Conservation (phyloP, 306 rosid genomes). For the Amphicarpaea edgeworthii region DNA sequence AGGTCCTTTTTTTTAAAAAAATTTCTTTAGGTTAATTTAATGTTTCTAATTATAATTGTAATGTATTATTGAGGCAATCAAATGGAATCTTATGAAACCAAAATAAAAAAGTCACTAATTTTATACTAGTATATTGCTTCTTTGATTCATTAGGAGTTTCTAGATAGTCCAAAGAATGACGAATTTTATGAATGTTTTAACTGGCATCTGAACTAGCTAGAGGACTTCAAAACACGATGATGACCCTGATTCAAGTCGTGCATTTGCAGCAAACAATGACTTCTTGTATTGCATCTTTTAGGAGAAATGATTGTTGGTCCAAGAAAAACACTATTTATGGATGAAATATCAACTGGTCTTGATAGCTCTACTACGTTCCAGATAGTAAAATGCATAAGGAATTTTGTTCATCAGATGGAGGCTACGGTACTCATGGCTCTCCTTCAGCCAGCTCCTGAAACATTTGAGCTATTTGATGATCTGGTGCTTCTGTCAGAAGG, state of each 20-base stretch:
- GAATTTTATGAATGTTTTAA: neutral
- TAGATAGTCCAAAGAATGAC: conserved; percentile 19
- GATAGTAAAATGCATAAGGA: conserved; percentile 79
- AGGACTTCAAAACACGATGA: conserved; percentile 26
- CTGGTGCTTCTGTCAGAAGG: conserved; percentile 82
- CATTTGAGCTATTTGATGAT: conserved; percentile 89
- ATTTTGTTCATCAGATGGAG: conserved; percentile 90
- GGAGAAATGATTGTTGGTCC: conserved; percentile 96
- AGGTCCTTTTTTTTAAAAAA: neutral
- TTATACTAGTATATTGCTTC: neutral
- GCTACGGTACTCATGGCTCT: conserved; percentile 93
- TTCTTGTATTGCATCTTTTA: conserved; percentile 45
- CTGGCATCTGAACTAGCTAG: conserved; percentile 22
- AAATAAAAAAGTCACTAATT: no score
- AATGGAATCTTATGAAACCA: neutral
- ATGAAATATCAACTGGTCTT: conserved; percentile 94
- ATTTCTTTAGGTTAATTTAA: neutral
- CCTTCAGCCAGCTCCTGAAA: conserved; percentile 97
- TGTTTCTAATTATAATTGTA: conserved; percentile 9
- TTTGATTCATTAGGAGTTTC: conserved; percentile 14
- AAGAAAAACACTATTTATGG: conserved; percentile 88
- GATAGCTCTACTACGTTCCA: conserved; percentile 94
- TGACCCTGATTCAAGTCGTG: conserved; percentile 26
- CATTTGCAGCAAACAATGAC: conserved; percentile 39
- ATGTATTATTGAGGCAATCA: conserved; percentile 18